These are phyloP conservation scores for Exophiala dermatitidis DNA, from an alignment of 2,329 filamentous ascomycete species.

Conservation along the genomic window DNA sequence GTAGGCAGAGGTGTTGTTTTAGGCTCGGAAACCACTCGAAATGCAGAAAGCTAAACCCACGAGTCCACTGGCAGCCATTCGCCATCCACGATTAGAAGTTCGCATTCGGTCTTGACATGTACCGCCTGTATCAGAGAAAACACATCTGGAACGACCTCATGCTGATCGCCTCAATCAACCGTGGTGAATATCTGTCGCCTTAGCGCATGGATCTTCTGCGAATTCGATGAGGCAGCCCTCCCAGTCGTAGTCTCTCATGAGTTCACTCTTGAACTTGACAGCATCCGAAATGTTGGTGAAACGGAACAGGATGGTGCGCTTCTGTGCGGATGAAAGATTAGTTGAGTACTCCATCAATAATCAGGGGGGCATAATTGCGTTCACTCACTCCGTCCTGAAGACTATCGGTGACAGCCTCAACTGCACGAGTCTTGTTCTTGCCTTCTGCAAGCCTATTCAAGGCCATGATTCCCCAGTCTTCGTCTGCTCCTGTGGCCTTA, in stretches of 20 bases:
- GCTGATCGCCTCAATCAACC: background rate
- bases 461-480: constrained; percentile 34
- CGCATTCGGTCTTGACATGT: background rate
- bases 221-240: constrained; percentile 41
- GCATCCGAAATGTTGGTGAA: constrained; percentile 44
- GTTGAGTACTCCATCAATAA: background rate
- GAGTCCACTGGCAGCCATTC: no score
- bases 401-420: constrained; percentile 41
- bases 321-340: constrained; percentile 30
- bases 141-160: background rate
- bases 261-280: constrained; percentile 37
- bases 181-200: constrained; percentile 12
- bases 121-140: no score
- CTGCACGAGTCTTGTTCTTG: constrained; percentile 32
- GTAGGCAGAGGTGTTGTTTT: no score
- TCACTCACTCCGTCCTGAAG: constrained; percentile 39
- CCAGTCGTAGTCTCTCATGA: constrained; percentile 39
- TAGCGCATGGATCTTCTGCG: constrained; percentile 36
- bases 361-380: background rate
- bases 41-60: no score
- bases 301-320: constrained; percentile 41
- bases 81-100: no score
- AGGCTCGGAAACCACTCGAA: no score
- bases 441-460: constrained; percentile 36
- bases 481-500: constrained; percentile 37